Conservation (phyloP, 139 green algal genomes). For the Coelastrella sp. region DNA sequence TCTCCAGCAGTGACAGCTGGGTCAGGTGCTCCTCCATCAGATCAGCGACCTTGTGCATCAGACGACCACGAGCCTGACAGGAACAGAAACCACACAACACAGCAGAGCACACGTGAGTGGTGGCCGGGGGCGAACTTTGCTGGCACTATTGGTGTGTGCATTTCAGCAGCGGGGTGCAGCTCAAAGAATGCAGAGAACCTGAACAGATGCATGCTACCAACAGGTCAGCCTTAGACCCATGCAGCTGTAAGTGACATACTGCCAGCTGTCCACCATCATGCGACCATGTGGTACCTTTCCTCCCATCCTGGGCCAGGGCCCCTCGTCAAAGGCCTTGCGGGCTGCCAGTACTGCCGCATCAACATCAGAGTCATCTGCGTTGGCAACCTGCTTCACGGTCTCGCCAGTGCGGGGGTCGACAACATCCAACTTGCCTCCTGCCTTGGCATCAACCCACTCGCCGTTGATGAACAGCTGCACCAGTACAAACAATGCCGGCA, state of each 20-base stretch:
- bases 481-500: not conserved
- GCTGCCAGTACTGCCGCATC: slow-evolving; percentile 72
- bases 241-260: not conserved
- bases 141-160: not conserved
- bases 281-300: slow-evolving; percentile 29
- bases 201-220: no score
- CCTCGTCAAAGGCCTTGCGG: slow-evolving; percentile 76
- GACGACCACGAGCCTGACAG: slow-evolving; percentile 49
- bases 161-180: not conserved
- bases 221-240: no score
- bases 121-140: no score
- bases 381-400: slow-evolving; percentile 9
- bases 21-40: slow-evolving; percentile 68
- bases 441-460: slow-evolving; percentile 32
- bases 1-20: slow-evolving; percentile 65
- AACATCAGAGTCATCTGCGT: slow-evolving; percentile 61
- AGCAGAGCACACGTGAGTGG: not conserved
- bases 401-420: slow-evolving; percentile 31
- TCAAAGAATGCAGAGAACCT: no score
- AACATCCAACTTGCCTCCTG: slow-evolving; percentile 19
- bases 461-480: slow-evolving; percentile 47
- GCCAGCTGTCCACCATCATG: slow-evolving; percentile 8
- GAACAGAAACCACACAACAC: not conserved
- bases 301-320: slow-evolving; percentile 60
- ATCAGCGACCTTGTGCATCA: slow-evolving; percentile 73